These are phyloP conservation scores for Populus ilicifolia DNA, from an alignment of 345 rosid genomes.

Conservation along the genomic window DNA sequence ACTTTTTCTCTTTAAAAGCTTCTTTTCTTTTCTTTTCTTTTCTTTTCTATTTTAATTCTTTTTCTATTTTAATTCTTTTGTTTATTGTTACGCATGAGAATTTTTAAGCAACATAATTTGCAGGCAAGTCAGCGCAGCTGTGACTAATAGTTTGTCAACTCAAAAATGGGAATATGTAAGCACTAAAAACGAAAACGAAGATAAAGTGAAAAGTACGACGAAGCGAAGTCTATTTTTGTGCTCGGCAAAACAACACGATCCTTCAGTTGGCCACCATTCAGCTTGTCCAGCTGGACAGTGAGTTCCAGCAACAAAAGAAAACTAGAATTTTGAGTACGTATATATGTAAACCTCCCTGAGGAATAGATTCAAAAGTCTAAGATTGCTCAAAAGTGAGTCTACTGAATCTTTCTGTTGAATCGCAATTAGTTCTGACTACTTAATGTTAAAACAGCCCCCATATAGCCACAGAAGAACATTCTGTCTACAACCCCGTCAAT, in stretches of 20 bases:
- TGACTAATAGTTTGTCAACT: neutral
- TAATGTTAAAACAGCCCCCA: constrained; percentile 19
- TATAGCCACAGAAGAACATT: constrained; percentile 1
- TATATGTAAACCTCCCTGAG: neutral
- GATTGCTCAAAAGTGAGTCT: neutral
- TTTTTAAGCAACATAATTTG: neutral
- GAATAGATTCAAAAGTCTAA: neutral
- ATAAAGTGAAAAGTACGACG: neutral
- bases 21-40: no score
- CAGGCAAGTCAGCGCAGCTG: neutral
- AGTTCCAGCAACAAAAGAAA: neutral
- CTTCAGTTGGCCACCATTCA: neutral
- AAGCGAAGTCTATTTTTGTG: neutral
- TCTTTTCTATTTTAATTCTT: no score
- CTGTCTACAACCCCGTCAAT: constrained; percentile 24
- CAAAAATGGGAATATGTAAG: neutral
- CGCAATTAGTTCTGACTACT: constrained; percentile 9
- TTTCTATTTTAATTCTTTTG: no score
- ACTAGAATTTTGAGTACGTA: no score
- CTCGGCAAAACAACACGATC: neutral
- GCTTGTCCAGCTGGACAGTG: neutral
- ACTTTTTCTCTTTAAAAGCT: no score
- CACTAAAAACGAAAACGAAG: neutral
- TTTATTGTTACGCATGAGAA: no score
- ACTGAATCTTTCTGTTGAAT: constrained; percentile 9